Conservation (phyloP, 1,139 yeast species). For the Pichiaceae sp. region DNA sequence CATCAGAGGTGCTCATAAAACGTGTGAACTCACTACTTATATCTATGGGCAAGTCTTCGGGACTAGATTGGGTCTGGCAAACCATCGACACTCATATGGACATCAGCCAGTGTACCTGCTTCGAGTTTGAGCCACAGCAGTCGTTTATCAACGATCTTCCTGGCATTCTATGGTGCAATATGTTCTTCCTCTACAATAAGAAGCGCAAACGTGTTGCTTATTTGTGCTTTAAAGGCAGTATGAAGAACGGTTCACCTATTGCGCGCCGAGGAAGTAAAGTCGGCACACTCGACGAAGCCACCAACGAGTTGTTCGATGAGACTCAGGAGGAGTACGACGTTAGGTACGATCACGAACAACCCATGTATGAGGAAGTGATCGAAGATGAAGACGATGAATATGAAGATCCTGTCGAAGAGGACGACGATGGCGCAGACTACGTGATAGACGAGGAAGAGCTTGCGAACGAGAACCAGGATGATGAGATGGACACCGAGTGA, state of each 20-base stretch:
- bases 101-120: slow-evolving; percentile 66
- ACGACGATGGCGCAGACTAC: slow-evolving; percentile 26
- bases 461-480: slow-evolving; percentile 26
- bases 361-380: slow-evolving; percentile 23
- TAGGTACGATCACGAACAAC: slow-evolving; percentile 17
- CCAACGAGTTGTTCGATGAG: slow-evolving; percentile 16
- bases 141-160: slow-evolving; percentile 70
- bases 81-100: slow-evolving; percentile 80
- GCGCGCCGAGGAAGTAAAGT: slow-evolving; percentile 22
- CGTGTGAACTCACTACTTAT: slow-evolving; percentile 73
- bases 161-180: slow-evolving; percentile 80
- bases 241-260: slow-evolving; percentile 5
- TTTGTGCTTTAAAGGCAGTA: slow-evolving; percentile 38
- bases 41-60: slow-evolving; percentile 60
- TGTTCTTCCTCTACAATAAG: slow-evolving; percentile 89
- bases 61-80: slow-evolving; percentile 77
- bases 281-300: slow-evolving; percentile 25
- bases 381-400: slow-evolving; percentile 20
- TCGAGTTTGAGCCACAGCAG: slow-evolving; percentile 72
- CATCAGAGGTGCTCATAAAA: slow-evolving; percentile 49
- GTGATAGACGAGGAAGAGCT: slow-evolving; percentile 30
- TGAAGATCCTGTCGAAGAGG: slow-evolving; percentile 27
- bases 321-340: slow-evolving; percentile 26
- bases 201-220: slow-evolving; percentile 88
- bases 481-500: slow-evolving; percentile 7